Base-by-base conservation (phyloP, 1,284 basidiomycete genomes). In the Exsudoporus floridanus region DNA sequence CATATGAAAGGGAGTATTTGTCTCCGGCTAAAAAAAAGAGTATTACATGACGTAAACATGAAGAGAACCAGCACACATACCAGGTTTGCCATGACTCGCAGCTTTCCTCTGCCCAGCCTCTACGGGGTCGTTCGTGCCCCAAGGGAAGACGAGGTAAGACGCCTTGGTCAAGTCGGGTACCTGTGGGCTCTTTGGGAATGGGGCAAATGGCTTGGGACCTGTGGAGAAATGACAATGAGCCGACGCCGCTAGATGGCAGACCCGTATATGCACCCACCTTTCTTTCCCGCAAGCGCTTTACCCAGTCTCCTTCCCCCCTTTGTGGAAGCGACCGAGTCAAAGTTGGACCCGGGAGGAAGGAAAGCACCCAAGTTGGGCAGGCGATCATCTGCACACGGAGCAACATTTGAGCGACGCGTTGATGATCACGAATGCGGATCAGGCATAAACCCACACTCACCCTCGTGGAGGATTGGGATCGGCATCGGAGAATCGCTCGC, bases 61-160 rank as follows among this genome's bases (percentile, higher is more conserved):
- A 2, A 35, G 18, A 18, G 1, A 6, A 44, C 14, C 8, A 18
- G 7, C 0, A 46, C 4, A 50, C 50, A 37, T 48, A 71, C 65
- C n/a, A 13, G 49, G 35, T 35, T 27, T 16, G 23, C 50, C 58
- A 13, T 56, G 57, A 19, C 18, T 57, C 8, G 3, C 13, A 12
- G 54, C 60, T 74, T 89, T 83, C 68, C 78, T 79, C 64, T 75
- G 64, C 5, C 79, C 59, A 9, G 82, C 88, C 50, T 79, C 80
- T 0, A 72, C 63, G 1, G 90, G 90, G 61, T 92, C 90, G 54
- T 92, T 92, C 52, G 83, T 62, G 30, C 89, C 88, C 83, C 86
- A 92, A 1, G 71, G 65, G 69, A 86, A 91, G 54, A 92, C 81
- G 43, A 83, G 79, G 72, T 92, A 91, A 0, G 75, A 75, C 1